Base-by-base conservation (phyloP, 495 filamentous ascomycete species). In the Hypoxylon intermedium region DNA sequence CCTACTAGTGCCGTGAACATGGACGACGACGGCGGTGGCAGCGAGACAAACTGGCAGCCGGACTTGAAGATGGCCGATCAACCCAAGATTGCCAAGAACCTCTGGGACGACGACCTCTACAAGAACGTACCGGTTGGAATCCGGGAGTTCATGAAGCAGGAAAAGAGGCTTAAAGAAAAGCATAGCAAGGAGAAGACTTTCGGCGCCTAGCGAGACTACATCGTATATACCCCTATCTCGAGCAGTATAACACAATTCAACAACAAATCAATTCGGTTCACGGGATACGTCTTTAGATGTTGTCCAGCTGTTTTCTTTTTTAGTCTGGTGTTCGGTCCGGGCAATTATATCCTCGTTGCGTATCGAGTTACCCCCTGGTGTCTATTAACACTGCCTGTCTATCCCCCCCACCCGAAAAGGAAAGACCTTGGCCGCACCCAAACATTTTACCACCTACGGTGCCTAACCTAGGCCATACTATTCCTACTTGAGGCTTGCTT, bases 71-170 rank as follows among this genome's bases (percentile, higher is more conserved):
- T 48, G 21, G 48, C 65, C 31, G 45, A 53, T 46, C 62, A 46
- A 21, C 74, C 54, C 47, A 64, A 60, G 65, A 68, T 73, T 57
- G 71, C 69, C 13, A 77, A 75, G 45, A 75, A 75, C 36, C 68
- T 78, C 5, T 82, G 75, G 71, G 78, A 82, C 49, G 82, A 83
- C 24, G 85, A 90, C 48, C 60, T 96, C 45, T 96, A 95, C 70
- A 84, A 83, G 50, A 86, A 85, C 60, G 85, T 98, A 36, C 93
- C 95, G 0, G 89, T 98, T 16, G 95, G 94, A 5, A 96, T 98
- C 58, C 82, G 89, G 52, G 94, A 95, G 71, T 98, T 98, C 74
- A 98, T 98, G 93, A 90, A 88, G 78, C 92, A 87, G 43, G 94
- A 98, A 79, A 98, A 97, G 83, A 87, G 76, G 73, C 74, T 98